Evolutionary conservation across 495 filamentous ascomycete genomes (phyloP).

Genomic region (Neurospora sp.): DNA sequence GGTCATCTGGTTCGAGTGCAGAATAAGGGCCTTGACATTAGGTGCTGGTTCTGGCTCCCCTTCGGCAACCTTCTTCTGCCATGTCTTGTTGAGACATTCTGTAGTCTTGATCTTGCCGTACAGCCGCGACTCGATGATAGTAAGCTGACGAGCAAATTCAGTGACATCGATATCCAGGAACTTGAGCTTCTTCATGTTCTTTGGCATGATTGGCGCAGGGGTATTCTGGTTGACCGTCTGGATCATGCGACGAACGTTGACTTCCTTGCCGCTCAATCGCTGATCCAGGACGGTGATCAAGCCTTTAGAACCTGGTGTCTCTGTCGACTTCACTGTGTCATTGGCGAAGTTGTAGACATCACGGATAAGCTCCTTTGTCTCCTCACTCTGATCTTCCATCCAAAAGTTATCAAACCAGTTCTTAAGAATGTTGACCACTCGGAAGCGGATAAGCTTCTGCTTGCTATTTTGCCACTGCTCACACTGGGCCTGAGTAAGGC

Average conservation of each 20-base stretch:
- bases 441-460: conserved; percentile 88
- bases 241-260: conserved; percentile 74
- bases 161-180: conserved; percentile 94
- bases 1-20: conserved; percentile 95
- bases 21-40: conserved; percentile 91
- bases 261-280: conserved; percentile 76
- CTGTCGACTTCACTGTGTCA: conserved; percentile 82
- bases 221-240: conserved; percentile 69
- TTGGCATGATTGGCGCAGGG: conserved; percentile 84
- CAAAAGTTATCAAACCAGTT: conserved; percentile 97
- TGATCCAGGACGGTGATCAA: conserved; percentile 81
- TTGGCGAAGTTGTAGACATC: conserved; percentile 84
- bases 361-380: conserved; percentile 73
- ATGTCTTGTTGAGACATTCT: conserved; percentile 95
- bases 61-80: conserved; percentile 83
- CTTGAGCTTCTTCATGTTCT: conserved; percentile 99
- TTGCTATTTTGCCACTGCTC: conserved; percentile 88
- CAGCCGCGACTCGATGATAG: conserved; percentile 89
- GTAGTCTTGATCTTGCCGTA: conserved; percentile 93
- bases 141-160: conserved; percentile 93
- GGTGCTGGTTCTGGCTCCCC: conserved; percentile 81
- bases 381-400: conserved; percentile 88
- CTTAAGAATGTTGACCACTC: conserved; percentile 94
- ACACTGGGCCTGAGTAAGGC: conserved; percentile 62
- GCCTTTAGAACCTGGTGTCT: conserved; percentile 74